Evolutionary conservation across 768 basidiomycete species (phyloP), one percentile per base, ranked within the genome.

Genomic region (Boletus reticuloceps): DNA sequence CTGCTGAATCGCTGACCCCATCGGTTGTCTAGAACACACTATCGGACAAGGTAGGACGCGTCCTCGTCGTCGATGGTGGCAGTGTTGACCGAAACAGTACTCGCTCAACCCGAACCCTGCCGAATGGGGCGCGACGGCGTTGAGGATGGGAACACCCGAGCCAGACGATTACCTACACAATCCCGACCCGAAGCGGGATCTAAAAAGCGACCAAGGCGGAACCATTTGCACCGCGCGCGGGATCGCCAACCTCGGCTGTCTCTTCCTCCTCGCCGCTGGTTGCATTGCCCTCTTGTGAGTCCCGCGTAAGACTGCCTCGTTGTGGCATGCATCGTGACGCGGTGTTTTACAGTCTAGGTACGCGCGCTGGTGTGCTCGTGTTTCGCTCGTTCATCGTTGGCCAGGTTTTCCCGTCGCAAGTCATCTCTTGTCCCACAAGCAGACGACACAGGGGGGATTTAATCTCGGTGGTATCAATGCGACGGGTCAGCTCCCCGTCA

Each of bases 391-490:
- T 41, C 39, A 48, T 25, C 31, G 29, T 27, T 50, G 56, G n/a
- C 7, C 55, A 68, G 83, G 76, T 11, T 83, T 75, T 57, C 84
- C 85, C 6, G 63, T 85, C 22, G 64, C 79, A 27, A 76, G 69
- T 19, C 78, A 82, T 57, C 72, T 83, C 48, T 56, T 74, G 19
- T 68, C 65, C n/a, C 73, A 68, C 50, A 71, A 62, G 39, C 77
- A 53, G 44, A 59, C 77, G 42, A 75, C 74, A 0, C 79, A 69
- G 22, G 74, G 83, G 2, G 88, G 79, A 10, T 91, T 85, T 72
- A 88, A 89, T 61, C 70, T 91, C 6, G 89, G 90, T 4, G 89
- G 89, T 3, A 83, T 80, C 63, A 92, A 92, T 58, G 77, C 82
- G 4, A 81, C 83, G 0, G 89, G 91, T 1, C 89, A 93, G 69